Percentiles rank a stretch among this genome's conserved stretches.
Evolutionary conservation across 345 rosid species (phyloP).

Genomic region (Geranium rotundifolium): DNA sequence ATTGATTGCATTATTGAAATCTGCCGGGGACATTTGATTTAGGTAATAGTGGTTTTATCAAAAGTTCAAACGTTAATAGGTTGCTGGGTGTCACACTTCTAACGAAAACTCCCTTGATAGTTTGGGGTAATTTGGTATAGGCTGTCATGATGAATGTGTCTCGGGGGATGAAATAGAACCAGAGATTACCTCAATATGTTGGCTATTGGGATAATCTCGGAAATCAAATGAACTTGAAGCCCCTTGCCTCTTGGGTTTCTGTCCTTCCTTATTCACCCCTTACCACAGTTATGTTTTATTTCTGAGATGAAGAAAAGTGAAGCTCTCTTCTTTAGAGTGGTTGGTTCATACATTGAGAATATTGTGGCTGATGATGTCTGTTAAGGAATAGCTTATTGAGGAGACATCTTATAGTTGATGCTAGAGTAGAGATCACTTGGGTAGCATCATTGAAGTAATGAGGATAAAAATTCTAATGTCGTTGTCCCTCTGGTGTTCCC

Average conservation of each 20-base stretch:
- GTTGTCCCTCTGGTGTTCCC: background rate
- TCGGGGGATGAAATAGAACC: background rate
- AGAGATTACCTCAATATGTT: background rate
- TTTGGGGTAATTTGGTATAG: too few species aligned
- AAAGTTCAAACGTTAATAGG: background rate
- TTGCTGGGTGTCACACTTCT: background rate
- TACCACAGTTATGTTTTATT: background rate
- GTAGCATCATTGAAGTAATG: background rate
- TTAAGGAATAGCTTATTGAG: background rate
- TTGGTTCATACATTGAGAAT: background rate
- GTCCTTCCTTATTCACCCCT: background rate
- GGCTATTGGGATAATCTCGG: background rate
- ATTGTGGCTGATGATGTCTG: background rate
- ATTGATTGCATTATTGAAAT: too few species aligned
- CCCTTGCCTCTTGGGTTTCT: background rate
- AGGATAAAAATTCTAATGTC: background rate
- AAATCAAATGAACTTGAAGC: background rate
- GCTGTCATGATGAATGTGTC: background rate
- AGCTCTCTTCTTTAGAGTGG: background rate
- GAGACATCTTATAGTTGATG: background rate
- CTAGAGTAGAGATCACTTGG: background rate
- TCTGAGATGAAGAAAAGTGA: too few species aligned
- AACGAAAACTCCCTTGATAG: background rate
- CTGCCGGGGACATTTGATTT: too few species aligned
- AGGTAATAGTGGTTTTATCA: too few species aligned